Evolutionary conservation across 2,329 filamentous ascomycete species (phyloP), one percentile per base, ranked within the genome.

Genomic region (Lasiodiplodia hormozganensis): DNA sequence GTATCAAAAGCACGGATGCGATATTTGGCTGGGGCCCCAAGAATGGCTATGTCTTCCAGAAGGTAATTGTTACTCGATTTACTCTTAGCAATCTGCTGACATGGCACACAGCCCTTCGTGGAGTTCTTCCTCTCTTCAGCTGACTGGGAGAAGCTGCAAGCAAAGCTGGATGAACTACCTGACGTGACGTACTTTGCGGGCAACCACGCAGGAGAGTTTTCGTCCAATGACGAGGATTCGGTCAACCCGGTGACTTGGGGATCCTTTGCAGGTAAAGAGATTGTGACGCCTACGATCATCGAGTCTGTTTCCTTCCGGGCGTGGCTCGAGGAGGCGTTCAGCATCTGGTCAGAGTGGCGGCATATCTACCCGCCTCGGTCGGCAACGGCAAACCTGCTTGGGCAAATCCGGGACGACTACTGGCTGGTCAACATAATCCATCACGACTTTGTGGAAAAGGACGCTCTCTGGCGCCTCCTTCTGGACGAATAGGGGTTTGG

Each of bases 171-270:
- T 66, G 82, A 88, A 18, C 85, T 88, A 62, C 43, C 52, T 60
- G 85, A 88, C 62, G 87, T 97, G 47, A 93, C 92, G 72, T 99
- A 93, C 85, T 97, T 97, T 80, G 95, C 95, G 4, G 89, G 89
- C 64, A 97, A 97, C 77, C 86, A 87, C 0, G 82, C 83, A 2
- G 92, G 93, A n/a, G 91, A 93, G 69, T 96, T 96, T 76, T 84
- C 89, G 69, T 91, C 92, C 16, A 93, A 79, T 7, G 80, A 83
- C 56, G 81, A 90, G 0, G 88, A 92, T 70, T 79, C 83, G 74
- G 95, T 96, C 36, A 97, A 98, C 76, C 94, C 95, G 0, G 96
- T 99, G 2, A 99, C 96, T 0, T 98, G 95, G 95, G 95, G 95
- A 64, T 93, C 94, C 0, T 98, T 98, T 81, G 91, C 92, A 0